These are phyloP conservation scores for Neurospora sp. DNA, from an alignment of 495 filamentous ascomycete species.

Conservation along the genomic window DNA sequence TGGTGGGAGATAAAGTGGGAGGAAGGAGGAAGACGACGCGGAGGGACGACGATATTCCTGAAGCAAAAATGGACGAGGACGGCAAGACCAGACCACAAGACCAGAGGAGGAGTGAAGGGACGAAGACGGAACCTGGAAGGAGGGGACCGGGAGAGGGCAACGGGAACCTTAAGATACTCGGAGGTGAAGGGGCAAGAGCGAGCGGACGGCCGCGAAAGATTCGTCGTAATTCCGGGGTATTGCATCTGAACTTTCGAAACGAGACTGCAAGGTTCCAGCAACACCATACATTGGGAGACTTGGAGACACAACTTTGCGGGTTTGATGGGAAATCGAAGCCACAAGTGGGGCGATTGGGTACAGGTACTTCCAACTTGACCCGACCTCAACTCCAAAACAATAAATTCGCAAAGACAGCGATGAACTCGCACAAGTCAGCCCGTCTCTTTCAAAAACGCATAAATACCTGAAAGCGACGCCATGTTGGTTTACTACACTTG, in stretches of 20 bases:
- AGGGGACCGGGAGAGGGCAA: background rate
- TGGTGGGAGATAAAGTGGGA: background rate
- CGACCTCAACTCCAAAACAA: background rate
- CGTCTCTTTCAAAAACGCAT: background rate
- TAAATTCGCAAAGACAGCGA: background rate
- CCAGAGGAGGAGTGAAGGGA: background rate
- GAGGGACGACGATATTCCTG: background rate
- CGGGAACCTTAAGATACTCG: background rate
- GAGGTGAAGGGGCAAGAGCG: background rate
- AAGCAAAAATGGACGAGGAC: background rate
- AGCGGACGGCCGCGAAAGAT: background rate
- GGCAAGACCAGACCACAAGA: background rate
- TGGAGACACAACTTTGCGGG: background rate
- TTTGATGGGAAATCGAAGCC: background rate
- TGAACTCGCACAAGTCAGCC: background rate
- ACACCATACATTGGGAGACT: background rate
- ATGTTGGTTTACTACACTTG: background rate
- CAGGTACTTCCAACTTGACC: background rate
- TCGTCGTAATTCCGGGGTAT: background rate
- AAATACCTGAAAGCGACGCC: background rate
- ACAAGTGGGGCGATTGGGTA: background rate
- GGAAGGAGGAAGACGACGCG: background rate
- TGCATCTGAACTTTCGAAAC: background rate
- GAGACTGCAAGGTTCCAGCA: background rate
- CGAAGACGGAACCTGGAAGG: background rate